Evolutionary conservation across 2,329 filamentous ascomycete species (phyloP), one percentile per base, ranked within the genome.

Genomic region (Orbilia quercus): DNA sequence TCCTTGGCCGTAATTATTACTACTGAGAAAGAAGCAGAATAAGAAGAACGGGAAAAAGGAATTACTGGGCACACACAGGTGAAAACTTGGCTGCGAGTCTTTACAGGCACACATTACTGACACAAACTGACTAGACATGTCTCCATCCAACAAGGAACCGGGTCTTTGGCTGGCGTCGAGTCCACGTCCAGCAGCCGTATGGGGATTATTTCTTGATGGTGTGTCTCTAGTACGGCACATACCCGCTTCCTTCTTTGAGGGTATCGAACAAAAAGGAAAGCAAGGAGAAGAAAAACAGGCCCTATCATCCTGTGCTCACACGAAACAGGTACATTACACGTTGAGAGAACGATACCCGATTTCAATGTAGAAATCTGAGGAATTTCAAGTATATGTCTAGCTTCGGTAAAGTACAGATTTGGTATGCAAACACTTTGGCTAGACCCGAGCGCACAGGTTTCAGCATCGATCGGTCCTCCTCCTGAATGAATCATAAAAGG

Each of bases 241-340:
- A 71, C 66, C 66, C 66, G 66, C 58, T 62, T 51, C 34, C 45
- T 51, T 51, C 34, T 51, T 47, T 23, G 9, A 42, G 34, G 36
- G 62, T 44, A 36, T 38, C 36, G 31, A 59, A 60, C 67, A 65
- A 65, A 65, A 59, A 54, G 53, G 59, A 72, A 72, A 72, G 59
- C 53, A 44, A 71, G 44, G 42, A 59, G 64, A 36, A 48, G 44
- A 31, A 59, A 54, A 45, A 40, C 40, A 47, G 38, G 12, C 36
- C 59, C 51, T 66, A 40, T 62, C 59, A 38, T 54, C 57, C 53
- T 45, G 50, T 44, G 45, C 47, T 64, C 66, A 64, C 45, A 72
- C 67, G 67, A 72, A 72, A 72, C 67, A 65, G 54, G 22, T 58
- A 63, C 58, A 71, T 63, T 71, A 65, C 67, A 72, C 59, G 59